Evolutionary conservation across 208 protist species (phyloP).

Genomic region (Novymonas esmeraldas): DNA sequence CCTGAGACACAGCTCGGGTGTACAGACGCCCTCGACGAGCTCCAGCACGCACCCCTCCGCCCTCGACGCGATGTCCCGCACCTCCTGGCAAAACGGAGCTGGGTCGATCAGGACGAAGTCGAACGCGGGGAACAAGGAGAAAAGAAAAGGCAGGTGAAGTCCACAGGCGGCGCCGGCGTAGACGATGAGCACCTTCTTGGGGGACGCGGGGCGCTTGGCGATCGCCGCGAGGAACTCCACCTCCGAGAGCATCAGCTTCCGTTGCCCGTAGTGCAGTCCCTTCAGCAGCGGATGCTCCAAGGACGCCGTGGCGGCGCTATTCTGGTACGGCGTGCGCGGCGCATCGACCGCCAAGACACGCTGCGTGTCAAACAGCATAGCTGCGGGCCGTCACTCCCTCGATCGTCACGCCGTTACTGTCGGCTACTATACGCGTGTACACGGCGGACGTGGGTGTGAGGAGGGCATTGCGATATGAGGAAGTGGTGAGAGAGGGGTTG

Average conservation of each 20-base stretch:
- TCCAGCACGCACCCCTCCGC: constrained; percentile 53
- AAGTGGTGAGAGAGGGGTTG: too few relatives aligned
- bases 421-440: too few relatives aligned
- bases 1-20: constrained; percentile 85
- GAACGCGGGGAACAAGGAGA: constrained; percentile 67
- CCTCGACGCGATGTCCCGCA: constrained; percentile 43
- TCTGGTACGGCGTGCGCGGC: constrained; percentile 59
- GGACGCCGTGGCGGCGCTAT: constrained; percentile 36
- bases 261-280: constrained; percentile 94
- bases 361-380: constrained; percentile 55
- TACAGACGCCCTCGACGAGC: constrained; percentile 89
- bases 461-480: too few relatives aligned
- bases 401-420: too few relatives aligned
- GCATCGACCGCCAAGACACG: constrained; percentile 45
- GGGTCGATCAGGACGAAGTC: constrained; percentile 95
- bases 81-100: constrained; percentile 73
- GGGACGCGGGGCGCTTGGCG: not conserved
- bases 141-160: constrained; percentile 90
- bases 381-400: too few relatives aligned
- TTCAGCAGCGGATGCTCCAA: constrained; percentile 62
- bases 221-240: constrained; percentile 91
- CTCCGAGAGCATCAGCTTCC: constrained; percentile 94
- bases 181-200: constrained; percentile 67
- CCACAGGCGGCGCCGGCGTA: constrained; percentile 96
- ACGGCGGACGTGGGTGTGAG: too few relatives aligned